Evolutionary conservation across 345 rosid species (phyloP).

Genomic region (Populus simonii): DNA sequence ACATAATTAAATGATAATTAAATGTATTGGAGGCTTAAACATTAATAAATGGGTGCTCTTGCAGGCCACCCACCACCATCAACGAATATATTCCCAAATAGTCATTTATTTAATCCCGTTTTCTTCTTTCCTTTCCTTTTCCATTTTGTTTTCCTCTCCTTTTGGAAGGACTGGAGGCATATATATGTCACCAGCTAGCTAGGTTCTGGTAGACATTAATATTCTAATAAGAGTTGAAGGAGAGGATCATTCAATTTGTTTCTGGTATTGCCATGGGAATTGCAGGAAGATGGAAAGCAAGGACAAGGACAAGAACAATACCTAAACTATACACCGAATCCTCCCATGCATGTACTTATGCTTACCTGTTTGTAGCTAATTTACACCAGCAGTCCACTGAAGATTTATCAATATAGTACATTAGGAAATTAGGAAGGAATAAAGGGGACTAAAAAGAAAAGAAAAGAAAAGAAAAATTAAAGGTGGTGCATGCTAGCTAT

Average conservation of each 20-base stretch:
- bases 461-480: no score
- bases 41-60: not conserved
- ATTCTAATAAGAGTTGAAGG: not conserved
- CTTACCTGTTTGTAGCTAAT: not conserved
- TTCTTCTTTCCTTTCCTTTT: not conserved
- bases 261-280: constrained; percentile 2
- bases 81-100: not conserved
- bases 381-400: not conserved
- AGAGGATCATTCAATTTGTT: not conserved
- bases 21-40: not conserved
- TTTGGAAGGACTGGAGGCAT: not conserved
- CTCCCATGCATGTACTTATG: not conserved
- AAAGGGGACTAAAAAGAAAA: no score
- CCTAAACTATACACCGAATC: not conserved
- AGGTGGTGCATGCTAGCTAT: no score
- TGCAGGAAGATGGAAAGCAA: not conserved
- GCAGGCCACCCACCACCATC: constrained; percentile 14
- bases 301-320: not conserved
- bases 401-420: not conserved
- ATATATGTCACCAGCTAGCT: not conserved
- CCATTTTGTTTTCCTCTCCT: not conserved
- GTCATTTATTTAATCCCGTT: no score
- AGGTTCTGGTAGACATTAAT: not conserved
- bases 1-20: not conserved
- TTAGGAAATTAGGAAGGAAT: no score